Evolutionary conservation across 73 alveolate genomes (phyloP).

Genomic region (Strombidium stylifer): DNA sequence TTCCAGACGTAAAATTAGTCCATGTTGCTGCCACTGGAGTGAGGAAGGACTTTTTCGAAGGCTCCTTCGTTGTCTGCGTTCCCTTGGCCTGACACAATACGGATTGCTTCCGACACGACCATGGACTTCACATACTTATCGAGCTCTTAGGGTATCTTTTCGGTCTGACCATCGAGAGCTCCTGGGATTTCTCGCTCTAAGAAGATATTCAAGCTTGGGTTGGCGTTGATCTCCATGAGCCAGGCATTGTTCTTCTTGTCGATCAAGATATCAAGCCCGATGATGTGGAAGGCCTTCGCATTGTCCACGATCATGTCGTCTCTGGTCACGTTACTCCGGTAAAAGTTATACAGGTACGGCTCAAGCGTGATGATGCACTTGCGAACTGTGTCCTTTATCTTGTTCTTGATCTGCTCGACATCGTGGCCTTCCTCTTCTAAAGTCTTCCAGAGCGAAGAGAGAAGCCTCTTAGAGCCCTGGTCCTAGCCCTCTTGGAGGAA

Average conservation of each 20-base stretch:
- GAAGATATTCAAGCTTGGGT: slow-evolving; percentile 41
- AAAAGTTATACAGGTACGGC: no score
- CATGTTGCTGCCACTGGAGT: no score
- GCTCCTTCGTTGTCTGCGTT: no score
- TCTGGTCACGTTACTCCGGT: slow-evolving; percentile 22
- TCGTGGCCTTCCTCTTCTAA: slow-evolving; percentile 52
- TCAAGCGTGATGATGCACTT: slow-evolving; percentile 44
- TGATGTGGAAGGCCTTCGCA: slow-evolving; percentile 21
- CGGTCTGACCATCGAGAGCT: slow-evolving; percentile 16
- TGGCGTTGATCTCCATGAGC: slow-evolving; percentile 54
- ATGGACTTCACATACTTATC: slow-evolving; percentile 33
- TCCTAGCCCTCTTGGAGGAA: slow-evolving; percentile 38
- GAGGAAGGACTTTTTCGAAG: no score
- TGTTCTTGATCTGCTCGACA: slow-evolving; percentile 41
- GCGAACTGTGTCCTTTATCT: slow-evolving; percentile 57
- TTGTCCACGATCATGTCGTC: not conserved
- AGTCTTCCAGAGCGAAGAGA: slow-evolving; percentile 46
- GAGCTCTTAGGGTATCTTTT: slow-evolving; percentile 32
- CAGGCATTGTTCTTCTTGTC: slow-evolving; percentile 48
- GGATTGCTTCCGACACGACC: slow-evolving; percentile 34
- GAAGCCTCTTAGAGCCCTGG: slow-evolving; percentile 79
- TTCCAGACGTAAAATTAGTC: slow-evolving; percentile 21
- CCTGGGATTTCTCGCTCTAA: slow-evolving; percentile 3
- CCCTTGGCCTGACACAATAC: no score
- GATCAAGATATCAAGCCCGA: slow-evolving; percentile 56